Conservation (phyloP, 208 protist genomes). For the Acanthamoeba divionensis region DNA sequence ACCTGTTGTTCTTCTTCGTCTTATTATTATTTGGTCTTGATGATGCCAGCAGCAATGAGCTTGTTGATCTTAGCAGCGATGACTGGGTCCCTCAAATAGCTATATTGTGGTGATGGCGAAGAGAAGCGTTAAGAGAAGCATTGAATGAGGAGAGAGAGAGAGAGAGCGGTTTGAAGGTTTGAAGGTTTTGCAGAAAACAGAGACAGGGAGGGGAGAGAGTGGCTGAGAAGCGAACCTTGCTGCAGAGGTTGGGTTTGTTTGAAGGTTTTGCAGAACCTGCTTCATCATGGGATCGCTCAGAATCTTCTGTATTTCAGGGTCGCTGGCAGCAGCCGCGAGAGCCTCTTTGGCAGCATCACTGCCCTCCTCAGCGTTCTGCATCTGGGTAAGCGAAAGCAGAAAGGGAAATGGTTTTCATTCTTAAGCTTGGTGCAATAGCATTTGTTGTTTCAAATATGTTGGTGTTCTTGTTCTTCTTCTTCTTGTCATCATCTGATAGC, state of each 20-base stretch:
- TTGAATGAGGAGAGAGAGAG: neutral
- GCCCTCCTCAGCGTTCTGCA: conserved; percentile 52
- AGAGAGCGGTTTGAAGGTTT: neutral
- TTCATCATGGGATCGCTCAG: conserved; percentile 56
- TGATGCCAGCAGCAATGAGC: no score
- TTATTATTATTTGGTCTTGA: no score
- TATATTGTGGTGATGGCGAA: no score
- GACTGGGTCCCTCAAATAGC: conserved; percentile 85
- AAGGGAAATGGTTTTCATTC: neutral
- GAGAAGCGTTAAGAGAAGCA: neutral
- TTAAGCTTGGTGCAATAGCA: no score
- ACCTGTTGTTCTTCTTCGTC: no score
- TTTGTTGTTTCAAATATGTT: no score
- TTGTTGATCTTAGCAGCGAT: conserved; percentile 92
- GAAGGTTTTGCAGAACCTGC: conserved; percentile 36
- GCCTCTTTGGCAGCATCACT: conserved; percentile 81
- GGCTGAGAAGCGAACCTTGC: neutral
- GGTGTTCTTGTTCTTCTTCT: neutral
- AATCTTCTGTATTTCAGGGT: conserved; percentile 91
- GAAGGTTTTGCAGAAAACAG: neutral
- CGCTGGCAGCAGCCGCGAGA: conserved; percentile 87
- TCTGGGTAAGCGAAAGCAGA: neutral
- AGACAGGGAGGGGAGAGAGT: no score
- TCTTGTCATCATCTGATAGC: neutral
- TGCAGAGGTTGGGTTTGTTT: neutral